Evolutionary conservation across 305 asterid species (phyloP).

Genomic region (Plantago lanceolata): DNA sequence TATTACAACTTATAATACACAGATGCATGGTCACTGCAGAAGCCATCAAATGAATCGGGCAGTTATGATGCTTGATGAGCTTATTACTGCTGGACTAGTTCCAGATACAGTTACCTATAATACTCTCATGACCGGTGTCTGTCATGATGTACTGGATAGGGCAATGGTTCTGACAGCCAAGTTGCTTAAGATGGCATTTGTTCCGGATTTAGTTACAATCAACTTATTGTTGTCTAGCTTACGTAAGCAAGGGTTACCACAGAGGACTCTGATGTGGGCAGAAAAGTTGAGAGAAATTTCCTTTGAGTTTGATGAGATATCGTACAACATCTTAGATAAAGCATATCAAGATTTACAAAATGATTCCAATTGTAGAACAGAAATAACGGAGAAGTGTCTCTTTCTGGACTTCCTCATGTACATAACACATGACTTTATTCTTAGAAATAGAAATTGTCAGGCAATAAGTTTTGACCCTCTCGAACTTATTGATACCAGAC

Average conservation of each 20-base stretch:
- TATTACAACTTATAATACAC: slow-evolving; percentile 73
- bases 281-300: slow-evolving; percentile 69
- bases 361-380: slow-evolving; percentile 39
- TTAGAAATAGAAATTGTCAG: slow-evolving; percentile 36
- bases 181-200: slow-evolving; percentile 83
- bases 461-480: slow-evolving; percentile 28
- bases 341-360: slow-evolving; percentile 52
- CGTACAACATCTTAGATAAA: slow-evolving; percentile 57
- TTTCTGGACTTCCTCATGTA: slow-evolving; percentile 87
- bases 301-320: slow-evolving; percentile 77
- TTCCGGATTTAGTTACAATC: slow-evolving; percentile 70
- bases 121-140: slow-evolving; percentile 63
- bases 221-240: slow-evolving; percentile 74
- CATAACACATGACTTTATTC: slow-evolving; percentile 63
- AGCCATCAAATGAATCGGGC: slow-evolving; percentile 67
- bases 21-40: slow-evolving; percentile 68
- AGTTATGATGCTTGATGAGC: slow-evolving; percentile 62
- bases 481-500: slow-evolving; percentile 32
- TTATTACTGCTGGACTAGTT: slow-evolving; percentile 67
- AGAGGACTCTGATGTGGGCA: slow-evolving; percentile 78
- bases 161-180: slow-evolving; percentile 84
- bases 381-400: slow-evolving; percentile 61
- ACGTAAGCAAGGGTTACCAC: slow-evolving; percentile 76
- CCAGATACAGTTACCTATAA: slow-evolving; percentile 89
- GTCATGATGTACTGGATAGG: slow-evolving; percentile 77